phyloP scores from a whole-genome alignment of 257 asterid species.

The Schizonepeta tenuifolia region DNA sequence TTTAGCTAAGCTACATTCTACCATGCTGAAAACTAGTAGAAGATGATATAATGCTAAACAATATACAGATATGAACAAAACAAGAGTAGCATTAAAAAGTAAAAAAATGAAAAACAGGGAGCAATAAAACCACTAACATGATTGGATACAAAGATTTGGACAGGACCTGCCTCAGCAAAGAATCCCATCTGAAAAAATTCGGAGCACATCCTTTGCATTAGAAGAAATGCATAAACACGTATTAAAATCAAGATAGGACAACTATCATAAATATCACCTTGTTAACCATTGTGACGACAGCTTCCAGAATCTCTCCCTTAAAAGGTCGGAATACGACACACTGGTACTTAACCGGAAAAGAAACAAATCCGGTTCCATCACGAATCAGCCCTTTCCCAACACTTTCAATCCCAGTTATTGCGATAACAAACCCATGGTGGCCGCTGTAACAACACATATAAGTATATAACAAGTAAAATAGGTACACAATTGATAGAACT shows the following conservation, averaged over 20 bases:
- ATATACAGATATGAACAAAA: background rate
- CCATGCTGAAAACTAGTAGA: background rate
- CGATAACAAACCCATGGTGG: slow-evolving; percentile 92
- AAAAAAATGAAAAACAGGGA: background rate
- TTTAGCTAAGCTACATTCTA: background rate
- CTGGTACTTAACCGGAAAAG: slow-evolving; percentile 87
- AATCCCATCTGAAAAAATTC: slow-evolving; percentile 83
- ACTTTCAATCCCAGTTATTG: slow-evolving; percentile 87
- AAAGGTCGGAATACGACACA: slow-evolving; percentile 97
- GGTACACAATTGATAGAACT: background rate
- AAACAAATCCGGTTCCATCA: slow-evolving; percentile 96
- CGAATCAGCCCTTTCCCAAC: slow-evolving; percentile 93
- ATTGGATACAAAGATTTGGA: slow-evolving; percentile 87
- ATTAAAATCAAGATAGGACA: background rate
- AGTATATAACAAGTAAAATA: background rate
- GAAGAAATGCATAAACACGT: background rate
- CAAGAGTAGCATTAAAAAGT: background rate
- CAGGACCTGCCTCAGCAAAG: slow-evolving; percentile 98
- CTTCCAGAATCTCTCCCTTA: slow-evolving; percentile 90
- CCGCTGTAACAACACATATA: slow-evolving; percentile 50
- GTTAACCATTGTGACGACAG: slow-evolving; percentile 97
- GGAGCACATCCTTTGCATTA: background rate
- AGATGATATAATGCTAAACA: background rate
- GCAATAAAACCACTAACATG: slow-evolving; percentile 58
- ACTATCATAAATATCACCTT: slow-evolving; percentile 40